Percentiles rank a stretch among this genome's conserved stretches.
phyloP scores from a whole-genome alignment of 176 grass and related monocot species.

The barley (Hordeum vulgare) region DNA sequence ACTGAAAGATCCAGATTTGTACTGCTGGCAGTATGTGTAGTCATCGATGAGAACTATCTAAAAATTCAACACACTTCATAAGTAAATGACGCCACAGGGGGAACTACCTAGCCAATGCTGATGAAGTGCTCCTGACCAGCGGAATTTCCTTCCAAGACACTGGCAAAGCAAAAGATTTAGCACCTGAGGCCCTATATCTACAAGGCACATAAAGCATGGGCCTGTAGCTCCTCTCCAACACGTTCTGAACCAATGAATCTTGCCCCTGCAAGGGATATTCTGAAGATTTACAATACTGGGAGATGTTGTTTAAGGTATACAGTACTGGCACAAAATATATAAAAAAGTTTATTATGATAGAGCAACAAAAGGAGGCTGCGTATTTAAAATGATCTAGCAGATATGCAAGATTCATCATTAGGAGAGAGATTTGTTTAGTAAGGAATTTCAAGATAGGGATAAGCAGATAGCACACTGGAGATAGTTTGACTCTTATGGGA shows the following conservation, averaged over 20 bases:
- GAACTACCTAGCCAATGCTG: conserved; percentile 61
- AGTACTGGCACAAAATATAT: background rate
- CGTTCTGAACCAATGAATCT: conserved; percentile 30
- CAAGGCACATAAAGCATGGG: conserved; percentile 38
- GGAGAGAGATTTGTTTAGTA: background rate
- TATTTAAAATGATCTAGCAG: background rate
- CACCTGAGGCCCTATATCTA: conserved; percentile 33
- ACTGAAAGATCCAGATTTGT: background rate
- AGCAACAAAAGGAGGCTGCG: background rate
- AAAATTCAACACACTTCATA: conserved; percentile 3
- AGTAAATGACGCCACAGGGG: conserved; percentile 13
- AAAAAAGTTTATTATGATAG: background rate
- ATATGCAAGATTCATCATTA: background rate
- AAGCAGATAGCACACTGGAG: background rate
- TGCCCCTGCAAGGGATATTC: conserved; percentile 41
- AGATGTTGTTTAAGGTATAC: background rate
- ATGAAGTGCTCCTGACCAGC: conserved; percentile 62
- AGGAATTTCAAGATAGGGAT: background rate
- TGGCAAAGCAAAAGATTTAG: conserved; percentile 53
- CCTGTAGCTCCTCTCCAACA: conserved; percentile 45
- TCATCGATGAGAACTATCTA: background rate
- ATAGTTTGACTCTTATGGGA: background rate
- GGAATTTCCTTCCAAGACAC: conserved; percentile 49
- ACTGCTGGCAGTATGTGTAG: background rate
- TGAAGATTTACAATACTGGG: conserved; percentile 5